phyloP scores from a whole-genome alignment of 345 rosid species.

The Psidium guajava region DNA sequence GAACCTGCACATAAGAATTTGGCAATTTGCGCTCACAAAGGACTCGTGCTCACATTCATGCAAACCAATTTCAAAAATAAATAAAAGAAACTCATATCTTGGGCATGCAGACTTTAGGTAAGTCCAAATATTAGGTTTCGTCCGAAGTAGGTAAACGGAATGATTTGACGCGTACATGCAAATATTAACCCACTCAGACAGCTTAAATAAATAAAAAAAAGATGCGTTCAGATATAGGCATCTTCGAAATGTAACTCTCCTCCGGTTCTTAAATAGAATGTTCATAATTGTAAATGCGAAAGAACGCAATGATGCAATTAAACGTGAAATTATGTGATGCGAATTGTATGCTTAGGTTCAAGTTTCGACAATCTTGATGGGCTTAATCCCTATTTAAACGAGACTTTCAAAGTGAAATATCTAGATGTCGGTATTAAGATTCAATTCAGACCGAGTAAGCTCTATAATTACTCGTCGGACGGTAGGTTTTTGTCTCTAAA shows the following conservation, averaged over 20 bases:
- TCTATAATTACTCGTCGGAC: not conserved
- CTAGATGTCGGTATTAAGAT: not conserved
- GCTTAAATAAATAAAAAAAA: not conserved
- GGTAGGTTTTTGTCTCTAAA: no score
- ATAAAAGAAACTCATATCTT: not conserved
- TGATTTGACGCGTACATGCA: not conserved
- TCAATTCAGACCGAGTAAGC: not conserved
- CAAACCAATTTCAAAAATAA: not conserved
- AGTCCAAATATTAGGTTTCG: not conserved
- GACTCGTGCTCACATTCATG: accelerated
- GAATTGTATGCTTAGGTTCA: not conserved
- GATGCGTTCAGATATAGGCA: not conserved
- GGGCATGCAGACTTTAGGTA: not conserved
- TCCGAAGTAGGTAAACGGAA: not conserved
- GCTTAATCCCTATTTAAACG: not conserved
- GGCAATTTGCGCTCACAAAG: not conserved
- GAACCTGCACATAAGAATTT: not conserved
- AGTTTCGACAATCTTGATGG: not conserved
- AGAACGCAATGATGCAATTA: not conserved
- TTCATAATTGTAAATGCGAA: not conserved
- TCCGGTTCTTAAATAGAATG: not conserved
- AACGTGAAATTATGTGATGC: not conserved
- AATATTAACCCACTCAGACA: not conserved
- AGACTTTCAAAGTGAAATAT: not conserved
- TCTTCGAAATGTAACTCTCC: not conserved